A percentile compares a stretch with the other conserved stretches of the same genome.
Conservation (phyloP, 176 grass and related monocot genomes). For the Phoenix roebelenii region DNA sequence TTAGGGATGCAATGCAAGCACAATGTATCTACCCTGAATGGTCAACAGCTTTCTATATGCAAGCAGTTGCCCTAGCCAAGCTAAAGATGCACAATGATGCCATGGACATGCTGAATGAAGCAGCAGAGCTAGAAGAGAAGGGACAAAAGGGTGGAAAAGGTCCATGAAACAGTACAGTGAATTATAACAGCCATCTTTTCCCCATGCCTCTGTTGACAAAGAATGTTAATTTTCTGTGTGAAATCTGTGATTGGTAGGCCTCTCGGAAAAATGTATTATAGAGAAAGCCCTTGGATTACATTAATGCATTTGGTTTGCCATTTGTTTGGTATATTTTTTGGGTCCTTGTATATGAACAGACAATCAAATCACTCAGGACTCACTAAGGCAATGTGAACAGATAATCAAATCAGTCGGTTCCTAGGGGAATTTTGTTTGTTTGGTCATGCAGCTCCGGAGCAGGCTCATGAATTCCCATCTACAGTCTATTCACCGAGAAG, state of each 20-base stretch:
- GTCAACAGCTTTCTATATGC: conserved; percentile 96
- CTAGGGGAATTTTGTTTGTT: too few relatives aligned
- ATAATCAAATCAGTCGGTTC: too few relatives aligned
- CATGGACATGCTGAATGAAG: conserved; percentile 77
- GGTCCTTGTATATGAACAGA: too few relatives aligned
- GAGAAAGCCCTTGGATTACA: background rate
- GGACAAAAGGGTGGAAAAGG: conserved; percentile 41
- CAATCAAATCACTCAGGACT: too few relatives aligned
- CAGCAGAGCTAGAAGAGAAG: conserved; percentile 78
- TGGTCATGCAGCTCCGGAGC: too few relatives aligned
- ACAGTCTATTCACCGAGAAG: too few relatives aligned
- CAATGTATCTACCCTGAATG: conserved; percentile 81
- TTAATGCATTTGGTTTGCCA: conserved; percentile 1
- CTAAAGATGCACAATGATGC: conserved; percentile 84
- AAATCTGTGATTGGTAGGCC: background rate
- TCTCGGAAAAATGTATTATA: conserved; percentile 1
- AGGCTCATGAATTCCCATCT: too few relatives aligned
- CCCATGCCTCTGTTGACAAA: conserved; percentile 13
- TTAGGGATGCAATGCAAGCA: conserved; percentile 91
- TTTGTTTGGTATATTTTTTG: background rate
- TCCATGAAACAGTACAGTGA: conserved; percentile 14
- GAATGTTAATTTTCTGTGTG: background rate
- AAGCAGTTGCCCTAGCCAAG: conserved; percentile 73
- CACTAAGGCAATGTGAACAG: too few relatives aligned
- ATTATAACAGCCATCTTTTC: too few relatives aligned